These are phyloP conservation scores for Metroxylon sagu DNA, from an alignment of 176 grass and related monocot species.

Conservation along the genomic window DNA sequence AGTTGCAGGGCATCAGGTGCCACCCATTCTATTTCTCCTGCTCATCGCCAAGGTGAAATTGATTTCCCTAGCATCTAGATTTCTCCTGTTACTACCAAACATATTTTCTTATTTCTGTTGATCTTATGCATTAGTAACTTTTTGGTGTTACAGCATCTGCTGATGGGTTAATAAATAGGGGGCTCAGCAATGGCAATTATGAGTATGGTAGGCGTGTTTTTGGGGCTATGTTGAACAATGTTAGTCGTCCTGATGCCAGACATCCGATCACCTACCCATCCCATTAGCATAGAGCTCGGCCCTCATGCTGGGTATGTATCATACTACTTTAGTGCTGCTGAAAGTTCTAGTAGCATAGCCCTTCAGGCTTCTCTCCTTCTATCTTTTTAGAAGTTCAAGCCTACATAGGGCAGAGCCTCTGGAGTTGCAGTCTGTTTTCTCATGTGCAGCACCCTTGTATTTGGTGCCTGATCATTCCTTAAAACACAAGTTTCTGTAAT, in stretches of 20 bases:
- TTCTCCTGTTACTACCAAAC: slow-evolving; percentile 9
- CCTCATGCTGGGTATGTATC: neutral
- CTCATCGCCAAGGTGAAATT: slow-evolving; percentile 35
- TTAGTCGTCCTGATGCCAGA: slow-evolving; percentile 28
- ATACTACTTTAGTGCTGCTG: no score
- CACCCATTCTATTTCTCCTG: slow-evolving; percentile 22
- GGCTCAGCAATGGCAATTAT: slow-evolving; percentile 42
- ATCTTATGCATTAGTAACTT: slow-evolving; percentile 19
- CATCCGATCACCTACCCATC: slow-evolving; percentile 45
- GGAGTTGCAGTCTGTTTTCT: no score
- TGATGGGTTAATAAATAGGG: slow-evolving; percentile 42
- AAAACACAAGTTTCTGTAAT: no score
- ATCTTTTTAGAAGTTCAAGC: no score
- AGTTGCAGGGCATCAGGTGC: slow-evolving; percentile 32
- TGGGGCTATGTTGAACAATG: slow-evolving; percentile 69
- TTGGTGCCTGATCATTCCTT: no score
- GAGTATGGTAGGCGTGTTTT: slow-evolving; percentile 69
- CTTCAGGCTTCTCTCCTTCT: no score
- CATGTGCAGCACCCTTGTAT: no score
- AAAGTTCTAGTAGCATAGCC: no score
- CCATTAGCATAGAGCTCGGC: slow-evolving; percentile 7
- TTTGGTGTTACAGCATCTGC: slow-evolving; percentile 42
- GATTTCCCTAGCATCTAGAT: slow-evolving; percentile 25
- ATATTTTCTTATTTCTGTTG: slow-evolving; percentile 3
- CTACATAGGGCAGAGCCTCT: no score